Conservation (phyloP, 495 filamentous ascomycete species). For the Jackrogersella minutella region DNA sequence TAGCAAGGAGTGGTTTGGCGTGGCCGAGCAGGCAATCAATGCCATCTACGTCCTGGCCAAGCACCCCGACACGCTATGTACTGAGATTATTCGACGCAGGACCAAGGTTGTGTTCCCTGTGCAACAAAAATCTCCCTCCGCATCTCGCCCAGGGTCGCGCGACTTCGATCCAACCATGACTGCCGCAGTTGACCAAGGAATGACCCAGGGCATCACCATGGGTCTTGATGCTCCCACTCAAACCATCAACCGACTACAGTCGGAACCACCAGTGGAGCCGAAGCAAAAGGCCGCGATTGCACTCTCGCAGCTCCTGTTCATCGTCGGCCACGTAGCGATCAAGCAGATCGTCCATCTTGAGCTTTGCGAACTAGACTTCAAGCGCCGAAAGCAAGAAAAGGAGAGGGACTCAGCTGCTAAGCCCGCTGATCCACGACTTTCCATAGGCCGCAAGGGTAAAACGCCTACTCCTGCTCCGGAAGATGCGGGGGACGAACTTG, state of each 20-base stretch:
- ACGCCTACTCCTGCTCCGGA: slow-evolving; percentile 46
- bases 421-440: slow-evolving; percentile 47
- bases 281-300: slow-evolving; percentile 72
- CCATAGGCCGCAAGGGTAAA: slow-evolving; percentile 59
- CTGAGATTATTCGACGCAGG: slow-evolving; percentile 87
- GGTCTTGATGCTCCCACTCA: slow-evolving; percentile 44
- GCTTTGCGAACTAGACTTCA: slow-evolving; percentile 95
- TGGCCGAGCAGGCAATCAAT: slow-evolving; percentile 96
- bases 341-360: slow-evolving; percentile 99
- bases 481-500: slow-evolving; percentile 82
- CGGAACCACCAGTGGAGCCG: slow-evolving; percentile 51
- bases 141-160: slow-evolving; percentile 53
- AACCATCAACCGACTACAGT: slow-evolving; percentile 45
- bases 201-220: slow-evolving; percentile 46
- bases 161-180: slow-evolving; percentile 47
- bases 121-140: slow-evolving; percentile 39
- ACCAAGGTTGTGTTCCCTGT: slow-evolving; percentile 78
- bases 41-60: slow-evolving; percentile 96
- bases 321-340: slow-evolving; percentile 95
- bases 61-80: slow-evolving; percentile 92
- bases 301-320: slow-evolving; percentile 90
- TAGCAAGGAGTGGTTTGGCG: slow-evolving; percentile 95
- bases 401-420: slow-evolving; percentile 72
- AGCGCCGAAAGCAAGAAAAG: slow-evolving; percentile 91
- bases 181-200: slow-evolving; percentile 38